phyloP scores from a whole-genome alignment of 805 yeast genomes.

The Wickerhamomyces ciferrii region DNA sequence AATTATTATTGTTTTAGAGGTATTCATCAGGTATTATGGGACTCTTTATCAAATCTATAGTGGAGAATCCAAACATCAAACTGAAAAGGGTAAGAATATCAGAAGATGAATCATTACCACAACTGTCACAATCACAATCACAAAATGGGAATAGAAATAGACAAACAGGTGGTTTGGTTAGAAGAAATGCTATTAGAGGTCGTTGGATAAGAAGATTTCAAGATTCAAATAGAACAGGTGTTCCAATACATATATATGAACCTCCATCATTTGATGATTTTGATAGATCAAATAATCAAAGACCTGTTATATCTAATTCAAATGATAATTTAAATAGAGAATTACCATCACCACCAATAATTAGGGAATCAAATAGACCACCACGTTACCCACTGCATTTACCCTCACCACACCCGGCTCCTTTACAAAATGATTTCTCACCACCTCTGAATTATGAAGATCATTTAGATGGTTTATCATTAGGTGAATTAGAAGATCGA shows the following conservation, averaged over 20 bases:
- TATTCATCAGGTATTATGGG: slow-evolving; percentile 2
- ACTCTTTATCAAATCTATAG: background rate
- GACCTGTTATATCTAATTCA: too few relatives aligned
- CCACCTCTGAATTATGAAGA: background rate
- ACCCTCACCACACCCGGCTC: too few relatives aligned
- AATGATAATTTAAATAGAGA: too few relatives aligned
- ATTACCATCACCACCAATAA: too few relatives aligned
- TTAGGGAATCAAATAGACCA: too few relatives aligned
- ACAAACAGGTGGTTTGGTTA: background rate
- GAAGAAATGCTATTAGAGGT: background rate
- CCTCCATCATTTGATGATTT: background rate
- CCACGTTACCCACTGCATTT: too few relatives aligned
- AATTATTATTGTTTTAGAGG: too few relatives aligned
- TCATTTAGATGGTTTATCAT: background rate
- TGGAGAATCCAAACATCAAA: background rate
- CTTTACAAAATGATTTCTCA: too few relatives aligned
- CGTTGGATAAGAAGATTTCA: background rate
- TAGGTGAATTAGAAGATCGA: background rate
- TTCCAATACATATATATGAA: background rate
- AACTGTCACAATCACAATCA: too few relatives aligned
- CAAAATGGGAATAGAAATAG: background rate
- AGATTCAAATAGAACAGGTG: background rate
- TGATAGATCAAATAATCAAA: too few relatives aligned
- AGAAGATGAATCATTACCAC: slow-evolving; percentile 2
- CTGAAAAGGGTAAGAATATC: slow-evolving; percentile 5